Evolutionary conservation across 2,329 filamentous ascomycete species (phyloP), one percentile per base, ranked within the genome.

Genomic region (Fusarium hainanense): DNA sequence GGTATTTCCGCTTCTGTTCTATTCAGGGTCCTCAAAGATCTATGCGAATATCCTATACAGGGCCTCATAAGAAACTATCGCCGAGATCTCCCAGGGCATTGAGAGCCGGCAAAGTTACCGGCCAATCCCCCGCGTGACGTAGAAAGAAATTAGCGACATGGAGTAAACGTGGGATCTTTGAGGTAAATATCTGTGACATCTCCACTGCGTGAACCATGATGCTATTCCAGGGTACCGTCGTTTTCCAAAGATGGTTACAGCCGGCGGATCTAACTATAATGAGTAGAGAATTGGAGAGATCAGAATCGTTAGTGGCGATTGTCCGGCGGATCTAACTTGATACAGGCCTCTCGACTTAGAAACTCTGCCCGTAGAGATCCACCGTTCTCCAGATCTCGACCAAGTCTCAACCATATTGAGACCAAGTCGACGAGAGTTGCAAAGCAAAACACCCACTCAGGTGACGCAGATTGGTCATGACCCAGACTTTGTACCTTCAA

Each of bases 291-390:
- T n/a, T n/a, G n/a, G n/a, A 52, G 48, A 27, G 32, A 21, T 3
- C 7, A 34, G 37, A 28, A 21, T 47, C 20, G 42, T n/a, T 23
- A 40, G 54, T 50, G 50, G 58, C 30, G 28, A 27, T 9, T 1
- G 1, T 2, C 55, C 74, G 74, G 70, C 74, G 74, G 68, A n/a
- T 21, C 74, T 75, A 75, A 28, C 74, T 50, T 11, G 18, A 63
- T 72, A 42, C 13, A 28, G 41, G 9, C 2, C 2, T 56, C 59
- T 70, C 40, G 50, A 67, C 48, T 60, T 62, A 69, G 71, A 74
- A 75, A 71, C 47, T 70, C 56, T 63, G 61, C 40, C 73, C 71
- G 56, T 30, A 18, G 50, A 63, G 62, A 57, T 64, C 63, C 70
- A 66, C 54, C 50, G 41, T 62, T 54, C 59, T 67, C 72, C 69